Evolutionary conservation across 345 rosid genomes (phyloP).

Genomic region (Linum tenue): DNA sequence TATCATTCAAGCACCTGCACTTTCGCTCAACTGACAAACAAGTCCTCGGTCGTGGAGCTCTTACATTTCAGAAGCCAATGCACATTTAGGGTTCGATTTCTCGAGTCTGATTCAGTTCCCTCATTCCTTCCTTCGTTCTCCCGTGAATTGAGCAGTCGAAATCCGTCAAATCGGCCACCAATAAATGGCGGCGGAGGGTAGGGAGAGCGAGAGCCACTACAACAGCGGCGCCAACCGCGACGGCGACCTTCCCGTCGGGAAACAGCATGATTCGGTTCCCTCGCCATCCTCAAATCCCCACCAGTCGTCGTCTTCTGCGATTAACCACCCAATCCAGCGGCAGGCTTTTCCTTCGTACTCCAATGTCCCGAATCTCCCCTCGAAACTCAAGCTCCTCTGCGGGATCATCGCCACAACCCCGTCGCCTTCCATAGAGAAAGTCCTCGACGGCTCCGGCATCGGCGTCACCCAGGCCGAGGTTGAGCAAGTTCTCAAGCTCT

Average conservation of each 20-base stretch:
- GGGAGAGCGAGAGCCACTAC: not conserved
- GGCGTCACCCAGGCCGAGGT: slow-evolving; percentile 36
- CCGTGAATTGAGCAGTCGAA: not conserved
- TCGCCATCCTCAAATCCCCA: not conserved
- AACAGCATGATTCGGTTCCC: not conserved
- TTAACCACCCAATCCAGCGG: slow-evolving; percentile 9
- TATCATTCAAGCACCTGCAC: too few species aligned
- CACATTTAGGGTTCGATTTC: too few species aligned
- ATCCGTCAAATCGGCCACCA: not conserved
- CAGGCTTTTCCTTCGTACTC: slow-evolving; percentile 29
- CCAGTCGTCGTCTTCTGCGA: not conserved
- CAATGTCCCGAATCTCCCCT: slow-evolving; percentile 28
- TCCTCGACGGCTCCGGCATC: slow-evolving; percentile 32
- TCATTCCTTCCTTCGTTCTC: too few species aligned
- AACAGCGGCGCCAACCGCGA: not conserved
- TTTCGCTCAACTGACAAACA: too few species aligned
- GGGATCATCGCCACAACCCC: slow-evolving; percentile 42
- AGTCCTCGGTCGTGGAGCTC: too few species aligned
- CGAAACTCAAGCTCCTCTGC: slow-evolving; percentile 32
- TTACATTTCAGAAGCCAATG: too few species aligned
- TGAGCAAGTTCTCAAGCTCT: slow-evolving; percentile 45
- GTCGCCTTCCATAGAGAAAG: slow-evolving; percentile 31
- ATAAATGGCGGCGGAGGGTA: not conserved
- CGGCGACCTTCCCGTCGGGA: not conserved
- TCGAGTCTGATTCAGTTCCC: too few species aligned